Evolutionary conservation across 2,329 filamentous ascomycete species (phyloP).

Genomic region (Thielaviopsis punctulata): DNA sequence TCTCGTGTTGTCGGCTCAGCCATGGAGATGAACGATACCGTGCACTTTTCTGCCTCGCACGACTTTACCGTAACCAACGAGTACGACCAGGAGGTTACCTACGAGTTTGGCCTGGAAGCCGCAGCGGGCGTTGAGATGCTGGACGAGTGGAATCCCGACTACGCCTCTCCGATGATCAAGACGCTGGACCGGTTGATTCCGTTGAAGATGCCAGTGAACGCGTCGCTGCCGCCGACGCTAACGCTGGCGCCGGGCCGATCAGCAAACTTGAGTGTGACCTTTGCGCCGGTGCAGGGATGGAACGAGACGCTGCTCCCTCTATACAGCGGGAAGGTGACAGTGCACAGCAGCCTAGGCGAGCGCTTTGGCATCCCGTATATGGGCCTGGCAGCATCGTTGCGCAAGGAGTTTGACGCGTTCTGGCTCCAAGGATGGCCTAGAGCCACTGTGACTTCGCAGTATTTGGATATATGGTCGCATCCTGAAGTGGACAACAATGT

Average conservation of each 20-base stretch:
- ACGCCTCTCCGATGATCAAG: slow-evolving; percentile 6
- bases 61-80: slow-evolving; percentile 26
- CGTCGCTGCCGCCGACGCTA: not conserved
- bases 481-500: slow-evolving; percentile 3
- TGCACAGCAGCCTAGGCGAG: slow-evolving; percentile 24
- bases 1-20: slow-evolving; percentile 24
- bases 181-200: slow-evolving; percentile 6
- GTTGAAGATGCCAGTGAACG: not conserved
- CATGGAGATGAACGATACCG: slow-evolving; percentile 32
- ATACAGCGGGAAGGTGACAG: slow-evolving; percentile 27
- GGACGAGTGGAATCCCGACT: slow-evolving; percentile 1
- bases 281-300: slow-evolving; percentile 16
- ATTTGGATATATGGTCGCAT: not conserved
- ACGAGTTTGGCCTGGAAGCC: slow-evolving; percentile 24
- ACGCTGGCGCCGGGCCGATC: not conserved
- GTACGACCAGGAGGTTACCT: slow-evolving; percentile 23
- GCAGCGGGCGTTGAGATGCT: slow-evolving; percentile 7
- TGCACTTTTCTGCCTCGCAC: slow-evolving; percentile 22
- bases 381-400: slow-evolving; percentile 4
- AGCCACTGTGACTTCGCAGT: not conserved
- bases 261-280: slow-evolving; percentile 14
- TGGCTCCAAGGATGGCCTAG: slow-evolving; percentile 7
- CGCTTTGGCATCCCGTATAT: slow-evolving; percentile 25
- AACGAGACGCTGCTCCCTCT: slow-evolving; percentile 22
- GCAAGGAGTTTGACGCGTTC: slow-evolving; percentile 3